Evolutionary conservation across 2,329 filamentous ascomycete species (phyloP).

Genomic region (Nannizziopsis arthrosporioides): DNA sequence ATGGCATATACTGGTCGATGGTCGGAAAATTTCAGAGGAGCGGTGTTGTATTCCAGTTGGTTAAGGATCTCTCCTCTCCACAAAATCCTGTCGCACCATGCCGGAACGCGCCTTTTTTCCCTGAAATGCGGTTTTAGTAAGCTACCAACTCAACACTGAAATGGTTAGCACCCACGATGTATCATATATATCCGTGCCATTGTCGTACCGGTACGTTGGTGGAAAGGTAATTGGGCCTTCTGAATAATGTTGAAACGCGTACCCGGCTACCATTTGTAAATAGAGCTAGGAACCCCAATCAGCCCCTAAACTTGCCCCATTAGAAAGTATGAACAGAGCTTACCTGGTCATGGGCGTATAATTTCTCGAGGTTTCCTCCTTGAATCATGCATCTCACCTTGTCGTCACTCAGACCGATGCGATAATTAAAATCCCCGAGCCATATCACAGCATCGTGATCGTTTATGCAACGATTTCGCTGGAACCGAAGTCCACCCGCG

Average conservation of each 20-base stretch:
- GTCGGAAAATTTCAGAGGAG: conserved; percentile 79
- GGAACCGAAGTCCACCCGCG: conserved; percentile 74
- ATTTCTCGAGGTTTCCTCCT: conserved; percentile 57
- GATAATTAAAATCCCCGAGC: conserved; percentile 97
- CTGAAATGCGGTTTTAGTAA: conserved; percentile 36
- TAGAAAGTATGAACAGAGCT: conserved; percentile 10
- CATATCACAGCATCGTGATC: conserved; percentile 87
- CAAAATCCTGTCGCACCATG: conserved; percentile 91
- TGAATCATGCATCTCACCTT: conserved; percentile 63
- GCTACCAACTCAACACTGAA: background rate
- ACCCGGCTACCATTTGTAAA: conserved; percentile 86
- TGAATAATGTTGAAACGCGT: conserved; percentile 82
- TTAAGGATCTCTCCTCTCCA: conserved; percentile 73
- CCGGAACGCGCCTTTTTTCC: conserved; percentile 87
- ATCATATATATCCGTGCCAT: conserved; percentile 80
- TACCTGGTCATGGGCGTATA: conserved; percentile 88
- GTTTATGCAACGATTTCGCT: conserved; percentile 79
- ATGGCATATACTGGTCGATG: conserved; percentile 89
- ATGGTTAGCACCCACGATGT: conserved; percentile 53
- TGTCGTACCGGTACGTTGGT: conserved; percentile 92
- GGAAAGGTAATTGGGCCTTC: conserved; percentile 79
- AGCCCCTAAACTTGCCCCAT: background rate
- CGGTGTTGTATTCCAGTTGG: conserved; percentile 71
- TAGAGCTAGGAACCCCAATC: conserved; percentile 48
- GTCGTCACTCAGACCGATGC: conserved; percentile 74